Evolutionary conservation across 2,329 filamentous ascomycete genomes (phyloP), one percentile per base, ranked within the genome.

Genomic region (Daldinia sp.): DNA sequence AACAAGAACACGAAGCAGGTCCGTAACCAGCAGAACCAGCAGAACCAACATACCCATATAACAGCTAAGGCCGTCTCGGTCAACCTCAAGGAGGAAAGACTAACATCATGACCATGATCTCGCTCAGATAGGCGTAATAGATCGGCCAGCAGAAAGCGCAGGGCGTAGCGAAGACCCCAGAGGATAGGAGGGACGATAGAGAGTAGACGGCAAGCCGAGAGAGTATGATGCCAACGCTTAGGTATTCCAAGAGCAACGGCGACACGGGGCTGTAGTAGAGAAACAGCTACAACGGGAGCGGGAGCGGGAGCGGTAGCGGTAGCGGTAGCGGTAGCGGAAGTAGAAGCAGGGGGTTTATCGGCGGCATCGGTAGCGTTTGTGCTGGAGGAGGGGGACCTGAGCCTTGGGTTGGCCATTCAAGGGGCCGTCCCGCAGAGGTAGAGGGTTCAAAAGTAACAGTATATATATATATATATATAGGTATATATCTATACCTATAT

Each of bases 221-320:
- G 85, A 65, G 90, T 90, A 46, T 91, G 84, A 78, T 94, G 90
- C 90, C 92, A 95, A 69, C 85, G 85, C 69, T 85, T 85, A 60
- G 91, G 89, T 15, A 96, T 88, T 58, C 92, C 92, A 53, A 95
- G 86, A 35, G 93, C 87, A 74, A 94, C 91, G 70, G 92, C 92
- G 63, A 95, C 89, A 63, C 92, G 91, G 12, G 92, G 92, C 76
- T 94, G 92, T 48, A 93, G 84, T 59, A 90, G 82, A 15, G 86
- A 77, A 28, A 74, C 72, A 65, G 74, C 65, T 54, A 77, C 75
- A 60, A 73, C 66, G 23, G 74, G 65, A 23, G 72, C 66, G 23
- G 74, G 60, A 39, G 66, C n/a, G 6, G 46, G 3, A 50, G 26
- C 46, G 28, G 74, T 62, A 62, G 46, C 28, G 64, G 60, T 63